Base-by-base conservation (phyloP, 1,284 basidiomycete species). In the Puccinia sorghi region DNA sequence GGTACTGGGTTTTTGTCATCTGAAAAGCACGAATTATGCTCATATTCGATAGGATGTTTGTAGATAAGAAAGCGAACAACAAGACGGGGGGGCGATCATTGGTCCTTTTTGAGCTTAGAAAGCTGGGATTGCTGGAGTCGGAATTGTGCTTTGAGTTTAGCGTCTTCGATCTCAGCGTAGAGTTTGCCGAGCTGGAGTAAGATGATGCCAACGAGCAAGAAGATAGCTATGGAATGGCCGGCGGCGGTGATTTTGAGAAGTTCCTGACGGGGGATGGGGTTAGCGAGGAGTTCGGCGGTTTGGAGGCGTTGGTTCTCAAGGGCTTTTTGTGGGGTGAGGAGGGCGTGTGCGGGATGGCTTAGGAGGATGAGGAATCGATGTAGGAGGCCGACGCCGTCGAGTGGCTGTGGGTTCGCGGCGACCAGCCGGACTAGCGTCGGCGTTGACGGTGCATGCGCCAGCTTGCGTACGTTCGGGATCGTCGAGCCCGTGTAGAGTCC, bases 401-500 rank as follows among this genome's bases (percentile, higher is more conserved):
- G n/a, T n/a, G n/a, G n/a, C n/a, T n/a, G n/a, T n/a, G n/a, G n/a
- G n/a, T n/a, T n/a, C n/a, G n/a, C 32, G 63, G 46, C 9, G 64
- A 77, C 54, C n/a, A 69, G 54, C 13, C 37, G 43, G 13, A 32
- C 54, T n/a, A 77, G 32, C 1, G 37, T 22, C 12, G 56, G 11
- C 8, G 39, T 77, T 1, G 75, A 77, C 17, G 75, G 75, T 13
- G 66, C n/a, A 27, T 56, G 59, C 32, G 75, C 66, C 13, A 77
- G 64, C n/a, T 61, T 56, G 39, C 64, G 64, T 6, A 77, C 22
- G n/a, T 77, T 77, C 1, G 75, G 75, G 41, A 77, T 37, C 8
- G 75, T 77, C 20, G 75, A 77, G 37, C 75, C 75, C 9, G 75
- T 70, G 37, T 77, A 77, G n/a, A 77, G 66, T 12, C 66, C 75